These are phyloP conservation scores for Fusarium albidum DNA, from an alignment of 2,329 filamentous ascomycete species.

Conservation along the genomic window DNA sequence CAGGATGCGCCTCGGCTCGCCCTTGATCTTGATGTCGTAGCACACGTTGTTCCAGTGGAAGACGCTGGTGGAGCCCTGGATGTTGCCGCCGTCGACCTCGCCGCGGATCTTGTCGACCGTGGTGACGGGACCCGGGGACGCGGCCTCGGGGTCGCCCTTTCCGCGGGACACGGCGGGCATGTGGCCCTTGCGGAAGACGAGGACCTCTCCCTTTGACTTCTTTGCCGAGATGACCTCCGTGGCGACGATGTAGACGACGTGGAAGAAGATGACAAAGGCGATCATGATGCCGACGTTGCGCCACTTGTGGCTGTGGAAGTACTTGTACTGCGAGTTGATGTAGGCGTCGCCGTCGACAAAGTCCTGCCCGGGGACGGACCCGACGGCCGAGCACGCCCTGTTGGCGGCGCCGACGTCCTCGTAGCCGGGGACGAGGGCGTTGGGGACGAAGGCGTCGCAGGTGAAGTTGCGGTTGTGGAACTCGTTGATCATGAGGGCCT, in stretches of 20 bases:
- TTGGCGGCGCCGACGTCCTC: slow-evolving; percentile 35
- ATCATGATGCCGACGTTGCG: slow-evolving; percentile 66
- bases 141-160: slow-evolving; percentile 35
- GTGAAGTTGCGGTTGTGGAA: slow-evolving; percentile 52
- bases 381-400: slow-evolving; percentile 57
- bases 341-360: slow-evolving; percentile 58
- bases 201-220: slow-evolving; percentile 68
- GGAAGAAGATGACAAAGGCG: slow-evolving; percentile 58
- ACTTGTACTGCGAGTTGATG: slow-evolving; percentile 56
- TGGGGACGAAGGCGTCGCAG: slow-evolving; percentile 37
- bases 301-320: slow-evolving; percentile 59
- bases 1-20: slow-evolving; percentile 71
- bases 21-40: slow-evolving; percentile 76
- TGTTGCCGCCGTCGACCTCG: slow-evolving; percentile 20
- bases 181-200: slow-evolving; percentile 63
- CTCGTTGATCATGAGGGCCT: slow-evolving; percentile 73
- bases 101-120: slow-evolving; percentile 30
- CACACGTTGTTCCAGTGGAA: slow-evolving; percentile 78
- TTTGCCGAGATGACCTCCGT: slow-evolving; percentile 57
- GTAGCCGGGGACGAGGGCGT: slow-evolving; percentile 42
- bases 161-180: slow-evolving; percentile 23
- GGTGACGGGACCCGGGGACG: slow-evolving; percentile 25
- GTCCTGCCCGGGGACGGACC: slow-evolving; percentile 53
- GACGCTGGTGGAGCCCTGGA: slow-evolving; percentile 47
- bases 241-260: slow-evolving; percentile 56